Percentiles rank a stretch among this genome's conserved stretches.
These are phyloP conservation scores for Mucor saturninus DNA, from an alignment of 371 early-diverging fungal genomes.

Conservation along the genomic window DNA sequence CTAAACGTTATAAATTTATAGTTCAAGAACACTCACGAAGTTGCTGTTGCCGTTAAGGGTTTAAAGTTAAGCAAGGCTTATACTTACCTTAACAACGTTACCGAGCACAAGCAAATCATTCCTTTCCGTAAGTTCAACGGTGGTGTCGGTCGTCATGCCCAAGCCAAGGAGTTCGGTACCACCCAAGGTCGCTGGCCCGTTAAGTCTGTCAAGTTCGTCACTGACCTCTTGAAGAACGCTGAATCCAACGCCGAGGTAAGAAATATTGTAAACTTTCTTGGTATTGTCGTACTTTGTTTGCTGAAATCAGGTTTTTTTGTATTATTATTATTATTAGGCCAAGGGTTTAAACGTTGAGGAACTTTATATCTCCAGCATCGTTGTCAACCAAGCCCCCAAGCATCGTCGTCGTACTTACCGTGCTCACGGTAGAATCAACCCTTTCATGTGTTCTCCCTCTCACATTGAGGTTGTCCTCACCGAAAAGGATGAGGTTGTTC, in stretches of 20 bases:
- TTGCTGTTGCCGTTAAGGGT: slow-evolving; percentile 95
- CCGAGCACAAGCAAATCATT: slow-evolving; percentile 95
- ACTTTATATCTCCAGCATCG: slow-evolving; percentile 92
- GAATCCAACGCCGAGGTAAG: slow-evolving; percentile 91
- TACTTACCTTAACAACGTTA: slow-evolving; percentile 92
- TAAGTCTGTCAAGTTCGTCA: slow-evolving; percentile 92
- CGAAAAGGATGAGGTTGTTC: slow-evolving; percentile 84
- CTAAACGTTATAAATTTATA: slow-evolving; percentile 12
- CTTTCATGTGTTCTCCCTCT: slow-evolving; percentile 97
- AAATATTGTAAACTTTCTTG: too few species aligned
- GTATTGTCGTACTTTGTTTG: too few species aligned
- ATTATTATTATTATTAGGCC: slow-evolving; percentile 43
- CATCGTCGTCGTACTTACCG: slow-evolving; percentile 98
- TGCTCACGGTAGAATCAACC: slow-evolving; percentile 98
- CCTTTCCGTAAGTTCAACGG: slow-evolving; percentile 97
- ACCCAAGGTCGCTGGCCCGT: slow-evolving; percentile 98
- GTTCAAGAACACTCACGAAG: slow-evolving; percentile 98
- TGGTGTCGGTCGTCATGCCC: slow-evolving; percentile 96
- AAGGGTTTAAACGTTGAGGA: slow-evolving; percentile 92
- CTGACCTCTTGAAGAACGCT: slow-evolving; percentile 94
- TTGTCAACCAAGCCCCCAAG: slow-evolving; percentile 99
- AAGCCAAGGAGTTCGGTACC: slow-evolving; percentile 92
- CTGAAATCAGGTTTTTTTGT: background rate
- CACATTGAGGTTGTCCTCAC: slow-evolving; percentile 95
- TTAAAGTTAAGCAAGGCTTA: slow-evolving; percentile 95